Percentiles rank a stretch among this genome's conserved stretches.
phyloP scores from a whole-genome alignment of 2,329 filamentous ascomycete genomes.

The Venturia effusa region DNA sequence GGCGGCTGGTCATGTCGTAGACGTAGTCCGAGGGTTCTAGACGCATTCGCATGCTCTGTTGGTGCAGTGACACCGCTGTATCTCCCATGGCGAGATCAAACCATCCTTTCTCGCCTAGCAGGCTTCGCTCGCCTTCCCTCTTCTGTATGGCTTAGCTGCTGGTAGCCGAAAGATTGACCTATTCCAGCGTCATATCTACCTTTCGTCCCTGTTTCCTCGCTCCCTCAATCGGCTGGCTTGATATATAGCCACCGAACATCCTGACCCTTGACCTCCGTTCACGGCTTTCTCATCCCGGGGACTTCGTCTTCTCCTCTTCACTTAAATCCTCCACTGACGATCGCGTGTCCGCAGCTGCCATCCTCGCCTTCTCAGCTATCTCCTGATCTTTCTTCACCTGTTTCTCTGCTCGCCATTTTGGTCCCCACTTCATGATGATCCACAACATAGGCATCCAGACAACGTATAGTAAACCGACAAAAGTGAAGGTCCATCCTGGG shows the following conservation, averaged over 20 bases:
- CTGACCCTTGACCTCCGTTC: not conserved
- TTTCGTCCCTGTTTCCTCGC: not conserved
- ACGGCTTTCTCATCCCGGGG: not conserved
- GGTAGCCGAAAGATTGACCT: not conserved
- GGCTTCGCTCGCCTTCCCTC: not conserved
- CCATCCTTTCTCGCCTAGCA: too few species aligned
- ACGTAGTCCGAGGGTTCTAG: too few species aligned
- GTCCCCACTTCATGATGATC: conserved; percentile 7
- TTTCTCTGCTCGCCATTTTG: conserved; percentile 7
- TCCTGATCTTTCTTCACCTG: conserved; percentile 5
- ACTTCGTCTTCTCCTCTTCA: not conserved
- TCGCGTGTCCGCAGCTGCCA: not conserved
- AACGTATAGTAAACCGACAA: conserved; percentile 7
- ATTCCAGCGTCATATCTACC: not conserved
- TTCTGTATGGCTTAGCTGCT: not conserved
- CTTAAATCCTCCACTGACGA: not conserved
- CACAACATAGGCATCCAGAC: conserved; percentile 10
- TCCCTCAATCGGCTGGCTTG: not conserved
- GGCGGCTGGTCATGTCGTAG: too few species aligned
- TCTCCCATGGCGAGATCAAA: not conserved
- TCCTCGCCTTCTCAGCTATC: not conserved
- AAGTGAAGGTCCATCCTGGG: conserved; percentile 38
- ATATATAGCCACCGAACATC: not conserved
- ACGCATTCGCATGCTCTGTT: too few species aligned
- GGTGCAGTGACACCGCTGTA: too few species aligned